phyloP scores from a whole-genome alignment of 495 filamentous ascomycete genomes.

The Tuber brumale region DNA sequence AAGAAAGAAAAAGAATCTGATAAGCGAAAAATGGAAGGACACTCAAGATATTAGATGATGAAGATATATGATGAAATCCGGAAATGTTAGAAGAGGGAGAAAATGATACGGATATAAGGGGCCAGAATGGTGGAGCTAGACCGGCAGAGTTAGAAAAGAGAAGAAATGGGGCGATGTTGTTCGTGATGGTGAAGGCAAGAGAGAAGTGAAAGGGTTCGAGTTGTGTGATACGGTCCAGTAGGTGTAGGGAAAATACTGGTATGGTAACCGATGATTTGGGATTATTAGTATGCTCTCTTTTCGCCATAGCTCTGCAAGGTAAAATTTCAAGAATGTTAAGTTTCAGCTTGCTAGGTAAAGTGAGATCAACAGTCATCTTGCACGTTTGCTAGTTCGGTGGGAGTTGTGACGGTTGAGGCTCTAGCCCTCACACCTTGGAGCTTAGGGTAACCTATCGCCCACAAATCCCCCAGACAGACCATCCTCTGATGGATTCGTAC shows the following conservation, averaged over 20 bases:
- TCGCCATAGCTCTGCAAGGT: background rate
- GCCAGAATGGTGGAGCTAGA: background rate
- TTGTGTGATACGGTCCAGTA: background rate
- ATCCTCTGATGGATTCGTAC: too few relatives aligned
- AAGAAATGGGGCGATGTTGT: background rate
- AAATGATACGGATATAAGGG: background rate
- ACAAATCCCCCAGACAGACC: too few relatives aligned
- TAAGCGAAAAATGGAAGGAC: background rate
- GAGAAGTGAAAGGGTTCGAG: background rate
- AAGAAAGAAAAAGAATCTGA: too few relatives aligned
- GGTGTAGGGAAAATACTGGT: background rate
- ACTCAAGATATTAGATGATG: background rate
- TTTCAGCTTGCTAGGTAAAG: too few relatives aligned
- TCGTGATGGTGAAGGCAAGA: background rate
- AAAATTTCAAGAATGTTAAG: too few relatives aligned
- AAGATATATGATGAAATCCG: background rate
- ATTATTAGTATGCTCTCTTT: background rate
- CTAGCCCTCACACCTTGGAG: too few relatives aligned
- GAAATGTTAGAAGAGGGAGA: background rate
- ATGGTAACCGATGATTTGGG: background rate
- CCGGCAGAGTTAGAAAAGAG: background rate
- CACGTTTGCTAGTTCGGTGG: too few relatives aligned
- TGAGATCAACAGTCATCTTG: too few relatives aligned
- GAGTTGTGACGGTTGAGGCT: too few relatives aligned
- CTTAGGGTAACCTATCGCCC: too few relatives aligned